These are phyloP conservation scores for Aureobasidium sp. DNA, from an alignment of 2,329 filamentous ascomycete species.

Conservation along the genomic window DNA sequence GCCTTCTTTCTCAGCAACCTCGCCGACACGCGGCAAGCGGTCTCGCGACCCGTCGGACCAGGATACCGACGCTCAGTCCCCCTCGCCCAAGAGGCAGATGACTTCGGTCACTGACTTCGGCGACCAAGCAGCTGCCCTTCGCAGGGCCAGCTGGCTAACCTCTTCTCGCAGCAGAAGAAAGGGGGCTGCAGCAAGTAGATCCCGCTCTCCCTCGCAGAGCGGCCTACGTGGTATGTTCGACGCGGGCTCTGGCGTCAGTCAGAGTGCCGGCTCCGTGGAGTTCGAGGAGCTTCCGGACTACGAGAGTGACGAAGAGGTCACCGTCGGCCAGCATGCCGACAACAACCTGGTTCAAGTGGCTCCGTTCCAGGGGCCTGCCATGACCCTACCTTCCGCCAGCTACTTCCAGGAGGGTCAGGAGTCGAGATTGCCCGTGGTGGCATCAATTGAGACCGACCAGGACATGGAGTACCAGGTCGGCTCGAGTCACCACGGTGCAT, in stretches of 20 bases:
- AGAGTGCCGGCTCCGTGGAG: neutral
- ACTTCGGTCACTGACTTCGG: conserved; percentile 1
- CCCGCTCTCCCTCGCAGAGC: neutral
- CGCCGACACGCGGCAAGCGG: neutral
- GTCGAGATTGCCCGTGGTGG: neutral
- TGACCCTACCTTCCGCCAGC: neutral
- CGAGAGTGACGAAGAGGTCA: neutral
- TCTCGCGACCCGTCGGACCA: conserved; percentile 7
- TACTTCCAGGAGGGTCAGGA: neutral
- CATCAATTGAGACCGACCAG: neutral
- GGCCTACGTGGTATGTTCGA: neutral
- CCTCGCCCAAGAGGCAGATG: conserved; percentile 8
- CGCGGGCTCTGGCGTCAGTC: neutral
- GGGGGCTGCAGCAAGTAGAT: conserved; percentile 4
- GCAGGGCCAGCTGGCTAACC: neutral
- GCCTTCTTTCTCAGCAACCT: neutral
- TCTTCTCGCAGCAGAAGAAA: neutral
- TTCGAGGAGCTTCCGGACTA: conserved; percentile 1
- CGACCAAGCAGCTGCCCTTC: conserved; percentile 4
- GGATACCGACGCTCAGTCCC: neutral
- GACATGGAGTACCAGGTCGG: neutral
- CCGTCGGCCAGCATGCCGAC: neutral
- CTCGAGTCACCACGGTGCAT: neutral
- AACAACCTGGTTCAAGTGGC: conserved; percentile 1
- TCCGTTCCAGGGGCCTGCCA: neutral